phyloP scores from a whole-genome alignment of 1,284 basidiomycete species.

The Sporisorium reilianum region DNA sequence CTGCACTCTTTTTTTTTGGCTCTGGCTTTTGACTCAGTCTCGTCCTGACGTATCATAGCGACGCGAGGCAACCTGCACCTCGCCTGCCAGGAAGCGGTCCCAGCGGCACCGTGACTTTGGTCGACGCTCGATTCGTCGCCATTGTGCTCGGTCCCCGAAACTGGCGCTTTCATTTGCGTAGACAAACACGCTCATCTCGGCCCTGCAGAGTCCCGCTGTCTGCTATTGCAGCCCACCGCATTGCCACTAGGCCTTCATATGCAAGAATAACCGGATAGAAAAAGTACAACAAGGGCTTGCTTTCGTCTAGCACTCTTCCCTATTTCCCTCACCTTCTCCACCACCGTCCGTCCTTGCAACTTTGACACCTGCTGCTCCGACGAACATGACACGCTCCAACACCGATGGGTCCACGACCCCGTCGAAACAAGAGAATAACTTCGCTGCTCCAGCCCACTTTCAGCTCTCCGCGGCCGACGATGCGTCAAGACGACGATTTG shows the following conservation, averaged over 20 bases:
- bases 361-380: not conserved
- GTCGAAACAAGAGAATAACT: constrained; percentile 35
- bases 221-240: not conserved
- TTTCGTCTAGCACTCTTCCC: not conserved
- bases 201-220: not conserved
- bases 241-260: not conserved
- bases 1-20: not conserved
- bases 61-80: not conserved
- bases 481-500: constrained; percentile 14
- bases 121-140: not conserved
- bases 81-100: not conserved
- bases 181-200: not conserved
- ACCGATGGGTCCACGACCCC: constrained; percentile 33
- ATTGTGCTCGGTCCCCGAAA: not conserved
- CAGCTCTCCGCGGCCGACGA: constrained; percentile 18
- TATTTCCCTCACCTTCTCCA: too few species aligned
- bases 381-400: constrained; percentile 18
- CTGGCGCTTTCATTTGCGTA: not conserved
- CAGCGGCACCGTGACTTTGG: not conserved
- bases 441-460: not conserved
- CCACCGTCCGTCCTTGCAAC: not conserved
- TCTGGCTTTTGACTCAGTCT: constrained; percentile 2
- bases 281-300: not conserved
- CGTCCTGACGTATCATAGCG: constrained; percentile 2
- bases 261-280: not conserved